Conservation (phyloP, 2,329 filamentous ascomycete species). For the Clonostachys solani region DNA sequence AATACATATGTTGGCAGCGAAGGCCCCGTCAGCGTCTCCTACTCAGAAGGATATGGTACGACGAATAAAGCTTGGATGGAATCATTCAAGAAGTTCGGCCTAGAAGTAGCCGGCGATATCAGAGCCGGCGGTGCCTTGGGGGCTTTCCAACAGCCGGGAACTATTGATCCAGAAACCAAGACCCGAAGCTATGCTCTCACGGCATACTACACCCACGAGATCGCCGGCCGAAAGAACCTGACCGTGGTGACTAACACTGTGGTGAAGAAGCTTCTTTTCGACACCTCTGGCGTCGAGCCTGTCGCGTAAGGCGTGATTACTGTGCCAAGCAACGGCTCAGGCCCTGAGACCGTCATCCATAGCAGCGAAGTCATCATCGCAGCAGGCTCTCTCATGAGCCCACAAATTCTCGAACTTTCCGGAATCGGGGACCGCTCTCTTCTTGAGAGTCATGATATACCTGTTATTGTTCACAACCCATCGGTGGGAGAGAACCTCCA, state of each 20-base stretch:
- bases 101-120: slow-evolving; percentile 23
- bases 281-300: slow-evolving; percentile 7
- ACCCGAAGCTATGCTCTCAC: slow-evolving; percentile 23
- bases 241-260: slow-evolving; percentile 23
- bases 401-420: slow-evolving; percentile 37
- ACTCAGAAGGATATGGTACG: slow-evolving; percentile 21
- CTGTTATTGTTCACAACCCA: slow-evolving; percentile 22
- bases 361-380: slow-evolving; percentile 34
- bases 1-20: slow-evolving; percentile 21
- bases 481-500: slow-evolving; percentile 33
- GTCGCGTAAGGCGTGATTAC: slow-evolving; percentile 25
- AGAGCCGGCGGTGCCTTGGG: slow-evolving; percentile 19
- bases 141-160: slow-evolving; percentile 22
- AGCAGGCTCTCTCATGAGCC: slow-evolving; percentile 33
- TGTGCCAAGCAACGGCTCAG: slow-evolving; percentile 8
- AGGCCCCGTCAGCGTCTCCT: slow-evolving; percentile 30
- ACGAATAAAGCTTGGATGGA: slow-evolving; percentile 29
- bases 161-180: slow-evolving; percentile 21
- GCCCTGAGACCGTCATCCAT: slow-evolving; percentile 18
- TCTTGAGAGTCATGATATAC: slow-evolving; percentile 21
- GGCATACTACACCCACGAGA: slow-evolving; percentile 24
- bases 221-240: slow-evolving; percentile 24
- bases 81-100: slow-evolving; percentile 24
- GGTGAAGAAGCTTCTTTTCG: slow-evolving; percentile 24
- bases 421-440: slow-evolving; percentile 28